Conservation (phyloP, 345 rosid genomes). For the sweet orange (Citrus sinensis) region DVS_A1.0 CM039164.1:5628001-5628500, state of each 20-base stretch:
- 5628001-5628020: background rate
- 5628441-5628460: background rate
- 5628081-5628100: background rate
- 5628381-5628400: constrained; percentile 44
- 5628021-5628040: background rate
- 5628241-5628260: constrained; percentile 19
- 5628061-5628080: background rate
- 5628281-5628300: constrained; percentile 76
- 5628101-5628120: background rate
- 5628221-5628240: constrained; percentile 3
- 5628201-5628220: background rate
- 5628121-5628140: background rate
- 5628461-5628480: background rate
- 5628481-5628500: background rate
- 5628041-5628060: background rate
- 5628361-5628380: constrained; percentile 78
- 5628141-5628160: background rate
- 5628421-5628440: background rate
- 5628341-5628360: constrained; percentile 83
- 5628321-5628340: constrained; percentile 84
- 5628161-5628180: background rate
- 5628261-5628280: constrained; percentile 78
- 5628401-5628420: background rate
- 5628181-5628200: background rate
- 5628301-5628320: constrained; percentile 91